Conservation (phyloP, 495 filamentous ascomycete species). For the Tuber brumale region DNA sequence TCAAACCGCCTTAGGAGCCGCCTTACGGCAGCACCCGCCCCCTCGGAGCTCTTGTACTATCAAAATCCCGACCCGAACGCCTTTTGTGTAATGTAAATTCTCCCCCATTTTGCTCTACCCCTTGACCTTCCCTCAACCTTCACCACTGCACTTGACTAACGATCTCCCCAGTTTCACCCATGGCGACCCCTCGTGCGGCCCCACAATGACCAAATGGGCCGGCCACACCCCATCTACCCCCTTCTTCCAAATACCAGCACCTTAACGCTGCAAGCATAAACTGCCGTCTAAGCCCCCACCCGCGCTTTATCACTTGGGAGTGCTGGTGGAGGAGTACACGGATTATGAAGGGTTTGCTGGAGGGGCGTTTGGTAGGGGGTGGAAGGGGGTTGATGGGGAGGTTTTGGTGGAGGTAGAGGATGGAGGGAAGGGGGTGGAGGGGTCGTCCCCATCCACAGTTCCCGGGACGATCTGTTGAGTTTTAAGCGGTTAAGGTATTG, state of each 20-base stretch:
- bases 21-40: constrained; percentile 2
- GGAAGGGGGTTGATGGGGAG: constrained; percentile 49
- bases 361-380: constrained; percentile 58
- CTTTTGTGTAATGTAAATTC: constrained; percentile 49
- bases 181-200: constrained; percentile 53
- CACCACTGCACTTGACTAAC: not conserved
- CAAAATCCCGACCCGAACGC: constrained; percentile 30
- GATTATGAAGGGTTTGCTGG: constrained; percentile 57
- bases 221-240: constrained; percentile 48
- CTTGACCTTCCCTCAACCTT: not conserved
- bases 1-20: not conserved
- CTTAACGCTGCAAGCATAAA: constrained; percentile 62
- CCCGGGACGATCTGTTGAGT: not conserved
- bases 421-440: constrained; percentile 42
- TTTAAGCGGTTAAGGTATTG: constrained; percentile 48
- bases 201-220: constrained; percentile 50
- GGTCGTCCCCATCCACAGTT: constrained; percentile 44
- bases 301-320: constrained; percentile 58
- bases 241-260: constrained; percentile 42
- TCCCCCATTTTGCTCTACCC: not conserved
- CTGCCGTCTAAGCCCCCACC: constrained; percentile 74
- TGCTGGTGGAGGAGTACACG: constrained; percentile 48
- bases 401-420: constrained; percentile 48
- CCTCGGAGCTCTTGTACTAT: constrained; percentile 24
- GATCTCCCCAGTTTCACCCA: constrained; percentile 45